phyloP scores from a whole-genome alignment of 352 stramenopile genomes.

The Phytopythium helicoides region DNA sequence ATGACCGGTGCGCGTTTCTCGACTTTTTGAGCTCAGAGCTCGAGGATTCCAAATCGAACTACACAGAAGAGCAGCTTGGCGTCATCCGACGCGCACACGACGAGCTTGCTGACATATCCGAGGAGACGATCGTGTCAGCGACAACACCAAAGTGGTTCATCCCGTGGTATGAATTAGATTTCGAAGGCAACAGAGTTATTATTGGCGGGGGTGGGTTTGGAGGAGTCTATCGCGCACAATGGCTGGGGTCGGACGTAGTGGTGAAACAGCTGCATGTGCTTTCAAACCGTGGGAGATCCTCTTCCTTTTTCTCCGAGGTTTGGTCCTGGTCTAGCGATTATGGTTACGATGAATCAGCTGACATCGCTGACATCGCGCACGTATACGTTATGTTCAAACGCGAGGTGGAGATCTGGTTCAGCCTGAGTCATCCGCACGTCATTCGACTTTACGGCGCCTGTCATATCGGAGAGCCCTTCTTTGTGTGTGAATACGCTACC shows the following conservation, averaged over 20 bases:
- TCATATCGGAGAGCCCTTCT: constrained; percentile 1
- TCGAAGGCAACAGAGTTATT: not conserved
- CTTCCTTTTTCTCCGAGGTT: too few species aligned
- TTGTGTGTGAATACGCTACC: not conserved
- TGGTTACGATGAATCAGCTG: not conserved
- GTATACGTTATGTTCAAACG: not conserved
- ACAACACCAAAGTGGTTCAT: not conserved
- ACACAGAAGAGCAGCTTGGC: constrained; percentile 4
- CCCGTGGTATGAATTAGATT: not conserved
- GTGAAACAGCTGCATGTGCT: constrained; percentile 1
- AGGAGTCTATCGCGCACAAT: constrained; percentile 9
- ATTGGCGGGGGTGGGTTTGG: not conserved
- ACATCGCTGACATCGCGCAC: not conserved
- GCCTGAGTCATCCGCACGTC: not conserved
- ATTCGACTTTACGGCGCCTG: not conserved
- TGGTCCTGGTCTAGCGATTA: not conserved
- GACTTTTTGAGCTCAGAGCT: not conserved
- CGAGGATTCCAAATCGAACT: not conserved
- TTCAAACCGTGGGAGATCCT: too few species aligned
- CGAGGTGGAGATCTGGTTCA: constrained; percentile 2
- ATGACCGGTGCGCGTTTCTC: not conserved
- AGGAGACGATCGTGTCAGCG: not conserved
- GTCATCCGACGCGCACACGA: constrained; percentile 2
- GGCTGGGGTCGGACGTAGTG: constrained; percentile 12
- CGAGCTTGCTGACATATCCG: not conserved